A percentile compares a stretch with the other conserved stretches of the same genome.
These are phyloP conservation scores for Saccharomycopsis oosterbeekiorum DNA, from an alignment of 805 yeast genomes.

Conservation along the genomic window DNA sequence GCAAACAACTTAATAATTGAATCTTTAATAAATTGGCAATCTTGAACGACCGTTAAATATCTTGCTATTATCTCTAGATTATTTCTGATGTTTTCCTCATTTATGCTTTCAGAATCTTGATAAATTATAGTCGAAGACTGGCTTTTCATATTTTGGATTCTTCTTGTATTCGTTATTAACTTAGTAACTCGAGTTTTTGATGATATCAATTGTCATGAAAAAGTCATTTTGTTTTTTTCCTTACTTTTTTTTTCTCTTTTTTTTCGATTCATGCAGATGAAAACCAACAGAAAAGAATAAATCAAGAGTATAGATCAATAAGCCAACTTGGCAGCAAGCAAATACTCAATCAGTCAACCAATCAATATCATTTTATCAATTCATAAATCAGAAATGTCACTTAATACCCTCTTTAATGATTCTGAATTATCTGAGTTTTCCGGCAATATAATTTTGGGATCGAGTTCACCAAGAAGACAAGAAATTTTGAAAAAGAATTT, in stretches of 20 bases:
- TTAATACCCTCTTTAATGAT: neutral
- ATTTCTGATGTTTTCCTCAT: neutral
- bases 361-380: too few species aligned
- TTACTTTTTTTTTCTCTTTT: neutral
- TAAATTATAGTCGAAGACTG: neutral
- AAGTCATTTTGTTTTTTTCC: neutral
- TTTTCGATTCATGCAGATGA: neutral
- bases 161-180: neutral
- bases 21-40: neutral
- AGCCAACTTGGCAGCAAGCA: too few species aligned
- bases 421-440: neutral
- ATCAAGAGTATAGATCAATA: neutral
- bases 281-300: neutral
- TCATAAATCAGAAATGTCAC: neutral
- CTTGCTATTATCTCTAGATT: neutral
- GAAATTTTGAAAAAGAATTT: slow-evolving; percentile 56
- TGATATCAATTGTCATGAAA: too few species aligned
- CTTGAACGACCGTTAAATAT: neutral
- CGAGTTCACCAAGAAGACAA: slow-evolving; percentile 72
- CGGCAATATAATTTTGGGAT: slow-evolving; percentile 53
- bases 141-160: neutral
- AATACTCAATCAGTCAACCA: too few species aligned
- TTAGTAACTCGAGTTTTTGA: too few species aligned
- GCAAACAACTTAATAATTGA: neutral
- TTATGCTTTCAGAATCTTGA: neutral